These are phyloP conservation scores for Colletotrichum scovillei DNA, from an alignment of 2,329 filamentous ascomycete genomes.

Conservation along the genomic window DNA sequence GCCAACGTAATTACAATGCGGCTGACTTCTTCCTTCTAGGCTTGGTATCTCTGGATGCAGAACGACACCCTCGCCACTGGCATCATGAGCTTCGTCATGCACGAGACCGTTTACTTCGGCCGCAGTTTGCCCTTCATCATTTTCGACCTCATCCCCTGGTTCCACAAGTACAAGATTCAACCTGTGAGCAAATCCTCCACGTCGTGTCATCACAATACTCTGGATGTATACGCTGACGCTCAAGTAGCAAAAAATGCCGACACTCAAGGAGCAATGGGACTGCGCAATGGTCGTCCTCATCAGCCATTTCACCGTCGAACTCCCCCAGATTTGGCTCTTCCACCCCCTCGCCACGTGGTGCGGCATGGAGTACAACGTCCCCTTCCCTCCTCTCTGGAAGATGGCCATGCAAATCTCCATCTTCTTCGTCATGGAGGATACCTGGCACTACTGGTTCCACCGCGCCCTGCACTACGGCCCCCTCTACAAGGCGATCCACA, in stretches of 20 bases:
- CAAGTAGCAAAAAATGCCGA: conserved; percentile 80
- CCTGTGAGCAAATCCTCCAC: conserved; percentile 63
- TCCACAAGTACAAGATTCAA: conserved; percentile 96
- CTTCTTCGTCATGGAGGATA: conserved; percentile 95
- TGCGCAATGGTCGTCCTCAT: conserved; percentile 94
- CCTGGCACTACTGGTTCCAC: conserved; percentile 99
- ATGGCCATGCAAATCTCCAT: conserved; percentile 93
- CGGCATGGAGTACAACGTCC: conserved; percentile 87
- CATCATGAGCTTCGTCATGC: conserved; percentile 96
- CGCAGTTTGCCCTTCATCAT: conserved; percentile 91
- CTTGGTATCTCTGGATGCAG: conserved; percentile 98
- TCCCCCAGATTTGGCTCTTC: conserved; percentile 99
- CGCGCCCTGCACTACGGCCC: conserved; percentile 93
- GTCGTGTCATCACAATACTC: not conserved
- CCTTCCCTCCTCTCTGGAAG: conserved; percentile 86
- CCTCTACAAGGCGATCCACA: conserved; percentile 96
- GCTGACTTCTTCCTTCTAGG: conserved; percentile 50
- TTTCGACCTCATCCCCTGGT: conserved; percentile 86
- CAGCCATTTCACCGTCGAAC: conserved; percentile 96
- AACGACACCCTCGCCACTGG: conserved; percentile 97
- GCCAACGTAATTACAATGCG: not conserved
- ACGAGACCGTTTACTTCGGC: conserved; percentile 95
- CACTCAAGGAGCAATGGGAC: conserved; percentile 92
- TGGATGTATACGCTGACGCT: not conserved
- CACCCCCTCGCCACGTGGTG: conserved; percentile 95